Percentiles rank a stretch among this genome's conserved stretches.
These are phyloP conservation scores for Arctostaphylos glauca DNA, from an alignment of 148 eudicot species.

Conservation along the genomic window DNA sequence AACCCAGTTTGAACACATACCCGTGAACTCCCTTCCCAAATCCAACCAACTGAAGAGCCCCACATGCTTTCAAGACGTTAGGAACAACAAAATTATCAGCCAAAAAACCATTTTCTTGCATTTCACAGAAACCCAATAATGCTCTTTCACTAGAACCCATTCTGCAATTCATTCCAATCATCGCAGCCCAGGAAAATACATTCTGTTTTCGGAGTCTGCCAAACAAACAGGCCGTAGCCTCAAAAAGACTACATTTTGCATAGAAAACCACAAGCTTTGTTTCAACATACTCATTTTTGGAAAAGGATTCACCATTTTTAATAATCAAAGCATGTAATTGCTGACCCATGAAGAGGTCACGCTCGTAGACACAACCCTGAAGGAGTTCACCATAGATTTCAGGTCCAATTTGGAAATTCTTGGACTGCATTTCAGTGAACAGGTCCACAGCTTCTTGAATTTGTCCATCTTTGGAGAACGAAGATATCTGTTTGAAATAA, in stretches of 20 bases:
- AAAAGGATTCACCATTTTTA: constrained; percentile 43
- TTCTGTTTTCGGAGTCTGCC: constrained; percentile 23
- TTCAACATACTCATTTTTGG: constrained; percentile 45
- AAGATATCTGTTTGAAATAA: constrained; percentile 25
- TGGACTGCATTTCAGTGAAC: constrained; percentile 28
- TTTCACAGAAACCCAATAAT: constrained; percentile 35
- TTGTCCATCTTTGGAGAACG: constrained; percentile 31
- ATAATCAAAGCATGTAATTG: constrained; percentile 54
- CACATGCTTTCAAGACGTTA: constrained; percentile 59
- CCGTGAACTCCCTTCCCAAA: constrained; percentile 57
- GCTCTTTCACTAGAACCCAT: constrained; percentile 31
- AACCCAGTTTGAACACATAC: constrained; percentile 43
- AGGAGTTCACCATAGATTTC: constrained; percentile 47
- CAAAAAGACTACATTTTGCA: constrained; percentile 47
- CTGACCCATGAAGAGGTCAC: constrained; percentile 37
- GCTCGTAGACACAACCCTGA: constrained; percentile 42
- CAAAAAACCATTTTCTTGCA: constrained; percentile 40
- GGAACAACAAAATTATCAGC: constrained; percentile 41
- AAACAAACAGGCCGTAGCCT: constrained; percentile 31
- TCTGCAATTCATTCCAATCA: constrained; percentile 45
- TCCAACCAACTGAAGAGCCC: constrained; percentile 28
- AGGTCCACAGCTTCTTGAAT: constrained; percentile 39
- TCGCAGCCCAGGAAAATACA: constrained; percentile 57
- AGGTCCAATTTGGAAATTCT: constrained; percentile 31
- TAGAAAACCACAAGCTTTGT: constrained; percentile 59